A percentile compares a stretch with the other conserved stretches of the same genome.
Conservation (phyloP, 805 yeast species). For the Komagataella phaffii region DNA sequence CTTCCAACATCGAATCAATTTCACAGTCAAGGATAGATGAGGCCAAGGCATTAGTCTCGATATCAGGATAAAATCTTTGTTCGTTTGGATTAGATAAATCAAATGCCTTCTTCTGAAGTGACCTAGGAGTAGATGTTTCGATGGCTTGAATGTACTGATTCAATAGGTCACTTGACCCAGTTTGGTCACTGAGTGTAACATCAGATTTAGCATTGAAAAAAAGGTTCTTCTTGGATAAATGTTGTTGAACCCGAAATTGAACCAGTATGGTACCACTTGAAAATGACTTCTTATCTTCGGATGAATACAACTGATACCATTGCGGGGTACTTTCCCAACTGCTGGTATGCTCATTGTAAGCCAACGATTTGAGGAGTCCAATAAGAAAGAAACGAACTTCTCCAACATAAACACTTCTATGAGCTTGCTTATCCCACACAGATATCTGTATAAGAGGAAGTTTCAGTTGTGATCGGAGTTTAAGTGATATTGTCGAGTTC, state of each 20-base stretch:
- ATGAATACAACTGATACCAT: constrained; percentile 13
- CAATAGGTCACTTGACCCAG: not conserved
- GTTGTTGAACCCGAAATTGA: not conserved
- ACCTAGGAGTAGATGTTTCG: not conserved
- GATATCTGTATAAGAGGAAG: not conserved
- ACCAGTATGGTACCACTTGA: constrained; percentile 12
- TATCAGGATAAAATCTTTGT: constrained; percentile 8
- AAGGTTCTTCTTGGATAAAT: constrained; percentile 2
- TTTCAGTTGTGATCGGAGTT: not conserved
- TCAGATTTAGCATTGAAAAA: not conserved
- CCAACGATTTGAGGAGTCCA: constrained; percentile 9
- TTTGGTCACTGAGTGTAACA: not conserved
- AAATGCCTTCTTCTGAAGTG: not conserved
- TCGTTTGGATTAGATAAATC: constrained; percentile 5
- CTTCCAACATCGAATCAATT: not conserved
- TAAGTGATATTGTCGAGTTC: not conserved
- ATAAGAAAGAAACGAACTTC: constrained; percentile 13
- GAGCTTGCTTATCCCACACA: constrained; percentile 10
- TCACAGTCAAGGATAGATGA: not conserved
- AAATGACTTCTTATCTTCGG: constrained; percentile 11
- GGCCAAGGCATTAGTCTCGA: not conserved
- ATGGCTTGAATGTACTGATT: not conserved
- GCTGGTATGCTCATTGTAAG: not conserved
- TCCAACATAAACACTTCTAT: constrained; percentile 13
- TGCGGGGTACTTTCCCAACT: constrained; percentile 7